Percentiles rank a stretch among this genome's conserved stretches.
These are phyloP conservation scores for Silene latifolia DNA, from an alignment of 148 eudicot species.

Conservation along the genomic window DNA sequence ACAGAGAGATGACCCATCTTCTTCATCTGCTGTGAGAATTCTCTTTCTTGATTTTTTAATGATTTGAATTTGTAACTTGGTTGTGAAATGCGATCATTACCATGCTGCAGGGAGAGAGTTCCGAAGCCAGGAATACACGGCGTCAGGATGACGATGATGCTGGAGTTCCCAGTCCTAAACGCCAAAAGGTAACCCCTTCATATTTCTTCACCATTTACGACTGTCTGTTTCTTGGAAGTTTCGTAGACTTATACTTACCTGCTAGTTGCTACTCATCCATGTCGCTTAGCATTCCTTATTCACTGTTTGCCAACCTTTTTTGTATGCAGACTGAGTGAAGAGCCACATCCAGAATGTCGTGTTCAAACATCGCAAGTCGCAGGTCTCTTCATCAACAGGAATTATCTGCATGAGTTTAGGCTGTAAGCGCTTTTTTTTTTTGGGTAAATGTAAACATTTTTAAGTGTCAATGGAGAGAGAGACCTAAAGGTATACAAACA, in stretches of 20 bases:
- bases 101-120: constrained; percentile 28
- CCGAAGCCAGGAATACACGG: constrained; percentile 31
- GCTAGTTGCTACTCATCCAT: neutral
- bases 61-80: neutral
- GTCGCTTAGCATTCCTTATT: no score
- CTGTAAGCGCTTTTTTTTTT: neutral
- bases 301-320: neutral
- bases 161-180: constrained; percentile 33
- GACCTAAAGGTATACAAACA: constrained; percentile 11
- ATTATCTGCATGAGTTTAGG: neutral
- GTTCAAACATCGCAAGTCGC: neutral
- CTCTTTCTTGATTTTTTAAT: neutral
- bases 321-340: constrained; percentile 28
- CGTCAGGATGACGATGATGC: constrained; percentile 20
- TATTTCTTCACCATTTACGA: neutral
- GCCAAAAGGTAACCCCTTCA: constrained; percentile 34
- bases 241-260: no score
- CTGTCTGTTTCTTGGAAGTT: no score
- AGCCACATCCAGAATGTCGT: neutral
- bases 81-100: neutral
- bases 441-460: neutral
- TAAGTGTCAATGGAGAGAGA: neutral
- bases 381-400: neutral
- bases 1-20: constrained; percentile 17
- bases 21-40: constrained; percentile 36